A percentile compares a stretch with the other conserved stretches of the same genome.
Conservation (phyloP, 2,329 filamentous ascomycete genomes). For the Apiospora arundinis region DNA sequence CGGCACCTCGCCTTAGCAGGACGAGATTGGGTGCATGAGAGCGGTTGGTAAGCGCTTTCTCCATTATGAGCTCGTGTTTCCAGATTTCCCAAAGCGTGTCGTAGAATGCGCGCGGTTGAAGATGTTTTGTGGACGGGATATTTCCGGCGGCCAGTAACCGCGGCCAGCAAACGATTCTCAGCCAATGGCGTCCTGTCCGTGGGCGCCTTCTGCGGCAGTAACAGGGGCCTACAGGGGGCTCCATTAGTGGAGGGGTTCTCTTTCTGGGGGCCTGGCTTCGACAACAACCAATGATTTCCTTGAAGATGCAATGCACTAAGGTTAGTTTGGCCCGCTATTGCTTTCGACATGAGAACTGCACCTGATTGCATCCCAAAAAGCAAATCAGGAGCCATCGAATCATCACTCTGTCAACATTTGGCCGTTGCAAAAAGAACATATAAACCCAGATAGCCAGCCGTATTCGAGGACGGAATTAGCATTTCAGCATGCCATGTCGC, state of each 20-base stretch:
- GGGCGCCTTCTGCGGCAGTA: slow-evolving; percentile 20
- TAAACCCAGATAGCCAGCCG: neutral
- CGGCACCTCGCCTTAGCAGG: neutral
- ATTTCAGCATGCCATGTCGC: neutral
- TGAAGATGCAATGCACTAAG: neutral
- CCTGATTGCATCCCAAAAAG: neutral
- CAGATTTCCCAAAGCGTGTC: slow-evolving; percentile 6
- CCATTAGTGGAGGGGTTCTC: neutral
- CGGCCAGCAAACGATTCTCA: slow-evolving; percentile 10
- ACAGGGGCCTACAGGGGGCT: slow-evolving; percentile 9
- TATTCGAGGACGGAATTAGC: neutral
- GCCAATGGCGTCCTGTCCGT: neutral
- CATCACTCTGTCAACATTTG: neutral
- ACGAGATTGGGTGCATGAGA: slow-evolving; percentile 8
- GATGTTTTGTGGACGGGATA: slow-evolving; percentile 13
- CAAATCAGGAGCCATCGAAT: neutral
- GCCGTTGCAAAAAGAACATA: neutral
- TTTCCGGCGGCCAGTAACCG: slow-evolving; percentile 1
- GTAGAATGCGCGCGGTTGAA: slow-evolving; percentile 21
- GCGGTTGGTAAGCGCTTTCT: slow-evolving; percentile 21
- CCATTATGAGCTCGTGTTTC: neutral
- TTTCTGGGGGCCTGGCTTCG: neutral
- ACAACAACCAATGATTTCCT: slow-evolving; percentile 3
- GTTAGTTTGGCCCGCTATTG: neutral
- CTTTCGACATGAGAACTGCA: neutral